Conservation (phyloP, 2,329 filamentous ascomycete species). For the Aspergillus sp. region DNA sequence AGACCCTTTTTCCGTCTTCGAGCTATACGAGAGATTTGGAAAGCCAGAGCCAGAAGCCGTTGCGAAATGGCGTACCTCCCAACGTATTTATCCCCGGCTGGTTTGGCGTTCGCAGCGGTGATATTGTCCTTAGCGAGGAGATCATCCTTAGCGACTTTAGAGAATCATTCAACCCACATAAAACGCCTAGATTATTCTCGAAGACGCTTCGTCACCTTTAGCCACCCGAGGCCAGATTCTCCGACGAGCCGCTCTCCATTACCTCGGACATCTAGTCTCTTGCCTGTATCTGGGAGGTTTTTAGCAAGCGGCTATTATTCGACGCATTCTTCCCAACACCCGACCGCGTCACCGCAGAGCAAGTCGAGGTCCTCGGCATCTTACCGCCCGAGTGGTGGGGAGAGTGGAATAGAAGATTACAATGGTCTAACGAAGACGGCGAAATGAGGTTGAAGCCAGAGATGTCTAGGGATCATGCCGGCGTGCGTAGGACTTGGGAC, state of each 20-base stretch:
- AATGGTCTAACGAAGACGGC: conserved; percentile 16
- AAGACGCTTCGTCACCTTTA: conserved; percentile 19
- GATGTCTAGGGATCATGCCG: conserved; percentile 3
- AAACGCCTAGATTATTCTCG: conserved; percentile 5
- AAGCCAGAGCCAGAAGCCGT: conserved; percentile 12
- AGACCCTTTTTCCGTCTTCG: conserved; percentile 10
- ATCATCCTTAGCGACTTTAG: conserved; percentile 20
- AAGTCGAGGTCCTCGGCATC: conserved; percentile 19
- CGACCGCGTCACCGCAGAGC: conserved; percentile 18
- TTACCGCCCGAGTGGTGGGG: conserved; percentile 18
- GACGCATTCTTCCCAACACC: conserved; percentile 12
- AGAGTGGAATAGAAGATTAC: conserved; percentile 11
- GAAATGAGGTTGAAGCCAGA: conserved; percentile 3
- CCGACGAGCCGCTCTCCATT: conserved; percentile 23
- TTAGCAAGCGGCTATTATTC: conserved; percentile 21
- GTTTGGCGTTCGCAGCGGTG: conserved; percentile 10
- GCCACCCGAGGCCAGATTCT: conserved; percentile 28
- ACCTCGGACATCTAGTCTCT: conserved; percentile 32
- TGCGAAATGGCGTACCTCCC: conserved; percentile 11
- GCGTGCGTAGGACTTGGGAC: conserved; percentile 7
- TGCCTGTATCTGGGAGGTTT: conserved; percentile 30
- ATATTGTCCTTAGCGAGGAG: conserved; percentile 12
- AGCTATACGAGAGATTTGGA: conserved; percentile 15
- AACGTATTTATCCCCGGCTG: conserved; percentile 7
- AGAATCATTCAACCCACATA: conserved; percentile 16